Conservation (phyloP, 805 yeast species). For the Kuraishia ogatae region DNA sequence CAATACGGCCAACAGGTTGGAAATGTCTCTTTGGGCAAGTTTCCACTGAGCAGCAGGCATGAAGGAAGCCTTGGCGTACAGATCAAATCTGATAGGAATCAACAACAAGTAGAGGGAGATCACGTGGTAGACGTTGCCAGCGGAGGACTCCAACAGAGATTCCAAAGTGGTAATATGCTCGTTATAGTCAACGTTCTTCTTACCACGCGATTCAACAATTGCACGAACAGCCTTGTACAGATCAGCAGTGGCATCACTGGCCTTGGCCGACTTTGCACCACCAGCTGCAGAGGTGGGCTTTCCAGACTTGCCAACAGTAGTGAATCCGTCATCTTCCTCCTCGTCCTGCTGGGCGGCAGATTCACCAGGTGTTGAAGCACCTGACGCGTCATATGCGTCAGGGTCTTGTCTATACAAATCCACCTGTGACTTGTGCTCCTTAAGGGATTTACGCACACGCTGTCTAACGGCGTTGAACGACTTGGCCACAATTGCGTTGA, state of each 20-base stretch:
- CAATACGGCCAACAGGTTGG: conserved; percentile 54
- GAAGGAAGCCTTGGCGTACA: conserved; percentile 53
- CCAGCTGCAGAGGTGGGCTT: conserved; percentile 25
- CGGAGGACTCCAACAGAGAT: conserved; percentile 38
- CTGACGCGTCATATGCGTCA: conserved; percentile 52
- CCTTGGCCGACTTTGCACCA: conserved; percentile 12
- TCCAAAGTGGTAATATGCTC: conserved; percentile 75
- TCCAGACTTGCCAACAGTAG: conserved; percentile 28
- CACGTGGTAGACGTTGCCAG: conserved; percentile 58
- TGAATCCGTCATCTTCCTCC: conserved; percentile 21
- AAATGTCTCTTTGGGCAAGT: conserved; percentile 53
- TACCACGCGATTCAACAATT: conserved; percentile 87
- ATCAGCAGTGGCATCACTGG: conserved; percentile 15
- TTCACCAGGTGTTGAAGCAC: conserved; percentile 17
- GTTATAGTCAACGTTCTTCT: conserved; percentile 77
- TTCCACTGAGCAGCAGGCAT: conserved; percentile 83
- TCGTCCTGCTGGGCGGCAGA: conserved; percentile 26
- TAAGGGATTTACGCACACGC: conserved; percentile 72
- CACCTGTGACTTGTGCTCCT: conserved; percentile 56
- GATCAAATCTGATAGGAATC: conserved; percentile 84
- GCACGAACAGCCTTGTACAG: conserved; percentile 68
- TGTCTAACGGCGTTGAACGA: conserved; percentile 85
- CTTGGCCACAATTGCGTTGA: conserved; percentile 75
- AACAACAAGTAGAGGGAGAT: conserved; percentile 73
- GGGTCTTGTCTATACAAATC: conserved; percentile 60